Evolutionary conservation across 2,329 filamentous ascomycete species (phyloP).

Genomic region (Colletotrichum ledebouriae): DNA sequence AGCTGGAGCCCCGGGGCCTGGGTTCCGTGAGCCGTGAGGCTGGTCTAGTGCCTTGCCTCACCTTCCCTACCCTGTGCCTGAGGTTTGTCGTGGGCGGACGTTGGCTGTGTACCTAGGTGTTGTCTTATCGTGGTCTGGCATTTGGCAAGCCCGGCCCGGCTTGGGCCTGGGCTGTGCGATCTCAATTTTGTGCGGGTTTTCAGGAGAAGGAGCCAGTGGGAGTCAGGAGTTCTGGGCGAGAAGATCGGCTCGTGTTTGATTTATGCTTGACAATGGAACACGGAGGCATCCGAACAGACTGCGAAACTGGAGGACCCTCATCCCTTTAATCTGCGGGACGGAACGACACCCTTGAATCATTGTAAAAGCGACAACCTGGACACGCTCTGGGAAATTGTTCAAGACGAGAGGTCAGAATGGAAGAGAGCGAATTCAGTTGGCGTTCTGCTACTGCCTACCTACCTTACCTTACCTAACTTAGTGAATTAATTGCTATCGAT

Average conservation of each 20-base stretch:
- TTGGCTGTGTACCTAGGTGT: neutral
- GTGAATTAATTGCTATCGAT: slow-evolving; percentile 6
- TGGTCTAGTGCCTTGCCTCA: too few relatives aligned
- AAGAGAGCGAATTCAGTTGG: too few relatives aligned
- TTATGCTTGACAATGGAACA: slow-evolving; percentile 37
- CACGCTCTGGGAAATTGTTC: too few relatives aligned
- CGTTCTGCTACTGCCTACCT: too few relatives aligned
- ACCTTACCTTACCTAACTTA: too few relatives aligned
- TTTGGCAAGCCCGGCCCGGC: slow-evolving; percentile 29
- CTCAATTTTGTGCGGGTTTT: neutral
- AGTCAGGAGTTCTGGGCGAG: neutral
- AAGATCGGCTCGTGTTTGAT: slow-evolving; percentile 35
- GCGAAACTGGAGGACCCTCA: slow-evolving; percentile 28
- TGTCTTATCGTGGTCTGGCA: slow-evolving; percentile 31
- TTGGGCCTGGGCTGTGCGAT: slow-evolving; percentile 1
- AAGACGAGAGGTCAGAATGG: too few relatives aligned
- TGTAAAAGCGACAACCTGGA: neutral
- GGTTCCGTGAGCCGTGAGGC: neutral
- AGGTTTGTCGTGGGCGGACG: neutral
- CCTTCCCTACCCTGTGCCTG: neutral
- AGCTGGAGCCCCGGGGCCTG: neutral
- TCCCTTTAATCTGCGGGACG: slow-evolving; percentile 31
- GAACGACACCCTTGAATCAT: slow-evolving; percentile 29
- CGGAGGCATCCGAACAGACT: slow-evolving; percentile 36
- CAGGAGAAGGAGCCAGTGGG: slow-evolving; percentile 25